Base-by-base conservation (phyloP, 2,329 filamentous ascomycete genomes). In the Claviceps sp. region DNA sequence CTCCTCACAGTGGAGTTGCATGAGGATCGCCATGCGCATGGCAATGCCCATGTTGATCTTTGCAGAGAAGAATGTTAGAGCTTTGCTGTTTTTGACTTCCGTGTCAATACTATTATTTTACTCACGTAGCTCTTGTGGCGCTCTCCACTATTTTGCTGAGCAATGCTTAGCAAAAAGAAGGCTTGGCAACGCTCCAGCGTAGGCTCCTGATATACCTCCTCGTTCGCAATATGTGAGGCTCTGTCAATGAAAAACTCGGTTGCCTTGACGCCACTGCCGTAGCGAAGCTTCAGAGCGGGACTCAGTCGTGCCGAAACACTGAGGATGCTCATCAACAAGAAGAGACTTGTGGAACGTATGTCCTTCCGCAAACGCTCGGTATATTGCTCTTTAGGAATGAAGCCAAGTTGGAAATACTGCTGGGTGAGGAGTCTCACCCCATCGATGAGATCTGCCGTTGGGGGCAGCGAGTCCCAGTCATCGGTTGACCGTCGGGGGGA, bases 341-440 rank as follows among this genome's bases (percentile, higher is more conserved):
- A 81, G 20, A 74, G 67, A 61, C 72, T 77, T 56, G 77, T 66
- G n/a, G 72, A 72, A 14, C 66, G 67, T 30, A 69, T 67, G 51
- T 77, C 69, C 4, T 68, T 68, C 41, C 65, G 67, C n/a, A 81
- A 65, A 6, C 68, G 67, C 24, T 70, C 64, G 1, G 70, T 66
- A 50, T 80, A 79, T 49, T 70, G 64, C 24, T 73, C 66, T 62
- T 77, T 79, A 5, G 73, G 74, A 37, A 81, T 75, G 58, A 81
- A 81, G 24, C 78, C 75, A 6, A 81, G 71, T 61, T 81, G 78
- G 56, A 80, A 79, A 59, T 78, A 81, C 57, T 78, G 70, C 6
- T 65, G 65, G 1, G 72, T 78, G 57, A 81, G 79, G 43, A 69
- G 71, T 53, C 74, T 66, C 54, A 79, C 71, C 5, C 70, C 75